A percentile compares a stretch with the other conserved stretches of the same genome.
phyloP scores from a whole-genome alignment of 352 stramenopile species.

The Globisporangium iwayamae region DNA sequence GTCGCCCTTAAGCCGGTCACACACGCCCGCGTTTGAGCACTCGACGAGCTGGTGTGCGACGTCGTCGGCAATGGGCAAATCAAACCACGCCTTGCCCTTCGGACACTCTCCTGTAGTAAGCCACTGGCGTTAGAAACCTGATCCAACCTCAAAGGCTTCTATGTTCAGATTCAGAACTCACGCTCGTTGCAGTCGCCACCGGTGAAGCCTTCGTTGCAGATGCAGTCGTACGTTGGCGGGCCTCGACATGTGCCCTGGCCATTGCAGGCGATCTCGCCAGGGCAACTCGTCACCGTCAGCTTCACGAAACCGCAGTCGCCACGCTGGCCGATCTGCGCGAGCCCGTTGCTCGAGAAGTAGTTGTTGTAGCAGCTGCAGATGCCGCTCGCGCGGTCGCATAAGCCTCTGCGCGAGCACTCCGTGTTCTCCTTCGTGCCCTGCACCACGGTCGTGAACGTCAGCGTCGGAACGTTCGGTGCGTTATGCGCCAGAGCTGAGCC shows the following conservation, averaged over 20 bases:
- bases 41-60: slow-evolving; percentile 55
- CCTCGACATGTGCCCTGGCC: slow-evolving; percentile 68
- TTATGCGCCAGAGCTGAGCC: slow-evolving; percentile 47
- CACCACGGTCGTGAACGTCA: slow-evolving; percentile 49
- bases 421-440: slow-evolving; percentile 89
- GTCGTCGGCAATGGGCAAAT: slow-evolving; percentile 40
- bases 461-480: slow-evolving; percentile 34
- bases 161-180: background rate
- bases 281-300: slow-evolving; percentile 56
- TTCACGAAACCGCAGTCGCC: slow-evolving; percentile 90
- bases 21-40: slow-evolving; percentile 71
- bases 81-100: slow-evolving; percentile 70
- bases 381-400: slow-evolving; percentile 68
- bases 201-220: slow-evolving; percentile 75
- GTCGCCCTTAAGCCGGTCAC: slow-evolving; percentile 65
- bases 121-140: background rate
- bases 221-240: slow-evolving; percentile 71
- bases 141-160: too few relatives aligned
- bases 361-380: slow-evolving; percentile 84
- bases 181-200: slow-evolving; percentile 70
- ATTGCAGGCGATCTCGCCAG: slow-evolving; percentile 70
- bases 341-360: slow-evolving; percentile 83
- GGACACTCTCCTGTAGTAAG: slow-evolving; percentile 34
- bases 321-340: slow-evolving; percentile 74
- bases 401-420: slow-evolving; percentile 81